Percentiles rank a stretch among this genome's conserved stretches.
These are phyloP conservation scores for Crithidia mellificae DNA, from an alignment of 208 protist genomes.

Conservation along the genomic window DNA sequence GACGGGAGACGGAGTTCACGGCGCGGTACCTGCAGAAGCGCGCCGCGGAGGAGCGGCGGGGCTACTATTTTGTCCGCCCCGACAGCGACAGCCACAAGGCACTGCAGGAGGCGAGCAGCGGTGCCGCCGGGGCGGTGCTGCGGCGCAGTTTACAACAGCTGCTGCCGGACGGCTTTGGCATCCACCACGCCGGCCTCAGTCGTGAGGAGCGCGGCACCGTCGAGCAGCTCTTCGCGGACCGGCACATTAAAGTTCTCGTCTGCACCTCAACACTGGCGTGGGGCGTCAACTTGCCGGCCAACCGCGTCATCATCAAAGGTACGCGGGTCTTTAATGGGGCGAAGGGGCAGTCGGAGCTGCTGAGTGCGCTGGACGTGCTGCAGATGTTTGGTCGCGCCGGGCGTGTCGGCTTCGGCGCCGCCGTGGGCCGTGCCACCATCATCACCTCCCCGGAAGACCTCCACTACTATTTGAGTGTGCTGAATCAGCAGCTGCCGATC, in stretches of 20 bases:
- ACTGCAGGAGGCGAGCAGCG: constrained; percentile 66
- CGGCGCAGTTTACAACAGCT: constrained; percentile 67
- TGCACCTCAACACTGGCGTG: constrained; percentile 99
- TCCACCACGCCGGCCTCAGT: constrained; percentile 99
- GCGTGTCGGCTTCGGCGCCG: constrained; percentile 94
- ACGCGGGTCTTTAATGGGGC: constrained; percentile 99
- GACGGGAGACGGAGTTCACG: constrained; percentile 98
- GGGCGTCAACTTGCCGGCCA: constrained; percentile 99
- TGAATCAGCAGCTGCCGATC: constrained; percentile 99
- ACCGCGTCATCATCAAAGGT: constrained; percentile 99
- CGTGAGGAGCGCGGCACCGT: constrained; percentile 95
- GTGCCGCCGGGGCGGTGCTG: constrained; percentile 28
- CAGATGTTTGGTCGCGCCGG: constrained; percentile 99
- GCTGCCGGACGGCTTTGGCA: constrained; percentile 97
- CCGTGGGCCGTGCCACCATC: constrained; percentile 95
- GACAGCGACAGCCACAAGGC: constrained; percentile 83
- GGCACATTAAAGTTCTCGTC: constrained; percentile 97
- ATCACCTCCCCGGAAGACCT: constrained; percentile 97
- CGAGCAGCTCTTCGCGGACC: constrained; percentile 97
- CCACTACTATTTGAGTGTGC: constrained; percentile 98
- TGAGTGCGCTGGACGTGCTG: constrained; percentile 98
- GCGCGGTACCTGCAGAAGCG: constrained; percentile 90
- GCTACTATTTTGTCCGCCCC: constrained; percentile 89
- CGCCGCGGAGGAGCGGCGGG: constrained; percentile 85
- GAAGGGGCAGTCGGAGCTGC: constrained; percentile 94